These are phyloP conservation scores for Dinochytrium kinnereticum DNA, from an alignment of 371 early-diverging fungal genomes.

Conservation along the genomic window DNA sequence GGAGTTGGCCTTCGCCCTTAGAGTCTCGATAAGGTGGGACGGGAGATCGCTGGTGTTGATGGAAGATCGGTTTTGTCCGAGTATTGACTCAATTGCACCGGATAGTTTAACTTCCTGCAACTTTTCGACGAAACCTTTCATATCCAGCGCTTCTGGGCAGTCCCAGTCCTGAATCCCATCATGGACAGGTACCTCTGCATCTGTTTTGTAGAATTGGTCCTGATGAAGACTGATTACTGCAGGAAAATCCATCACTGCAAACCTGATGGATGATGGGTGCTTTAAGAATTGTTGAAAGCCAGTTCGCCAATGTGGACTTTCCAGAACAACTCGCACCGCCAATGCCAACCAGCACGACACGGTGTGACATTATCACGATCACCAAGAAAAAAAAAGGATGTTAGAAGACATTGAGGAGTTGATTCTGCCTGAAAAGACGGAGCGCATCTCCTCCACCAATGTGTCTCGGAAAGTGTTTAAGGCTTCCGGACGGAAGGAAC, in stretches of 20 bases:
- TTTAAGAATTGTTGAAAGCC: conserved; percentile 58
- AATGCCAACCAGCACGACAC: conserved; percentile 3
- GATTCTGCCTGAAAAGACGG: background rate
- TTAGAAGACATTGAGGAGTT: conserved; percentile 35
- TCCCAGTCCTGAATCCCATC: conserved; percentile 84
- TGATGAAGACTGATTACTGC: conserved; percentile 50
- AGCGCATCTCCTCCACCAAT: background rate
- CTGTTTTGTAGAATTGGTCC: conserved; percentile 81
- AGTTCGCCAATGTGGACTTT: conserved; percentile 48
- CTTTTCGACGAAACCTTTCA: conserved; percentile 46
- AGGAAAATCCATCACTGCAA: background rate
- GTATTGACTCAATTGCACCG: conserved; percentile 22
- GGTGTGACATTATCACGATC: background rate
- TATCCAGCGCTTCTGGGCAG: conserved; percentile 78
- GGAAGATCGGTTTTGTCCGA: conserved; percentile 32
- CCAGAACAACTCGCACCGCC: conserved; percentile 31
- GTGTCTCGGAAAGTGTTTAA: background rate
- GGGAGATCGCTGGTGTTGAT: conserved; percentile 17
- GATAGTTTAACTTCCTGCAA: conserved; percentile 45
- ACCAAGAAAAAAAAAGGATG: background rate
- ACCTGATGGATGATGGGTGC: conserved; percentile 76
- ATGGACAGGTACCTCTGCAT: conserved; percentile 65
- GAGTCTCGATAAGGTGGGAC: background rate
- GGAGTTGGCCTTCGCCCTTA: background rate
- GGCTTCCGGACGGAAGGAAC: background rate